phyloP scores from a whole-genome alignment of 495 filamentous ascomycete species.

The Aspergillus olivimuriae region DNA sequence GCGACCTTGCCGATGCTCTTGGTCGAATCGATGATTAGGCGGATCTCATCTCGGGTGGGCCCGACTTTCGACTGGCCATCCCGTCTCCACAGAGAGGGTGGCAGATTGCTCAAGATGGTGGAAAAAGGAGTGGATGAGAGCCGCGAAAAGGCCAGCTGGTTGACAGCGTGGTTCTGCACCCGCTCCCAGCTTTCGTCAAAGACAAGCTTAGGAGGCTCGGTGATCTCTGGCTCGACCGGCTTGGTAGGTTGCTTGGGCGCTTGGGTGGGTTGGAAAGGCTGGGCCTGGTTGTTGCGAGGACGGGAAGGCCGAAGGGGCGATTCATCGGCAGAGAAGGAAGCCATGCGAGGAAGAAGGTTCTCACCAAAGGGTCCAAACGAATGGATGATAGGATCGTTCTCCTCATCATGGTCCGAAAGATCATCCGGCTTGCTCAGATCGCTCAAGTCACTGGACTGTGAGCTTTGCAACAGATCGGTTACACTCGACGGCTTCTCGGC shows the following conservation, averaged over 20 bases:
- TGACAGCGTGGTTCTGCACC: constrained; percentile 73
- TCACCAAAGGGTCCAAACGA: constrained; percentile 86
- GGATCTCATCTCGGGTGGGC: constrained; percentile 55
- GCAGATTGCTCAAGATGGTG: constrained; percentile 77
- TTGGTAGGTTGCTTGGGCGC: constrained; percentile 31
- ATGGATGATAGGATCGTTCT: constrained; percentile 85
- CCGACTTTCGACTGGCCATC: constrained; percentile 38
- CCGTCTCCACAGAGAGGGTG: constrained; percentile 51
- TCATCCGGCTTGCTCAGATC: constrained; percentile 52
- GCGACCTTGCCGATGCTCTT: constrained; percentile 80
- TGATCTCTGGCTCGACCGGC: constrained; percentile 18
- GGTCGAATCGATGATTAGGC: constrained; percentile 61
- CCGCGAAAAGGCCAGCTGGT: constrained; percentile 94
- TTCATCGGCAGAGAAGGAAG: constrained; percentile 56
- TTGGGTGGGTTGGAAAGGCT: constrained; percentile 31
- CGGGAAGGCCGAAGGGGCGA: constrained; percentile 46
- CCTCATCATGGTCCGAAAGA: constrained; percentile 77
- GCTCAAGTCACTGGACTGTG: constrained; percentile 53
- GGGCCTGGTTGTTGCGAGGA: constrained; percentile 25
- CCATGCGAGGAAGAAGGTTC: constrained; percentile 71
- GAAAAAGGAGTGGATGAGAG: constrained; percentile 89
- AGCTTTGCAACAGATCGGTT: constrained; percentile 30
- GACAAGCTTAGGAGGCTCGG: constrained; percentile 23
- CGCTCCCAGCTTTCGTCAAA: constrained; percentile 29
- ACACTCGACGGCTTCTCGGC: constrained; percentile 19